Percentiles rank a stretch among this genome's conserved stretches.
Evolutionary conservation across 148 eudicot species (phyloP).

Genomic region (Heliosperma pusillum): DNA sequence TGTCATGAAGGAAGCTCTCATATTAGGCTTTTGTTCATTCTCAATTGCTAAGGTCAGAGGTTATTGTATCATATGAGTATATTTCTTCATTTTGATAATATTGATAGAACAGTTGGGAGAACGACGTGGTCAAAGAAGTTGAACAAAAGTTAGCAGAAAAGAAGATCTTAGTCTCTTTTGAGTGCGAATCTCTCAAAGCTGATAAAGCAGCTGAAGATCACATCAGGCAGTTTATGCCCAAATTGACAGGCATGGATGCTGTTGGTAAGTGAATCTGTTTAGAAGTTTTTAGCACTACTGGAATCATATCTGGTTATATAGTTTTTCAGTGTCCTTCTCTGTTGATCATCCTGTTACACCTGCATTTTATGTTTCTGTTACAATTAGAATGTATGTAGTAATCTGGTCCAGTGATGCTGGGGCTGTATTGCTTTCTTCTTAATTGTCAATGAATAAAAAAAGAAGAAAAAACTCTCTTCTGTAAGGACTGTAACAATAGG

Average conservation of each 20-base stretch:
- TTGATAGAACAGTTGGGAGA: conserved; percentile 67
- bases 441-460: neutral
- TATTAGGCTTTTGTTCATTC: conserved; percentile 1
- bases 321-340: neutral
- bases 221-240: conserved; percentile 82
- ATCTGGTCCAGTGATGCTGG: neutral
- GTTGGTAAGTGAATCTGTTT: conserved; percentile 54
- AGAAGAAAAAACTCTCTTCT: neutral
- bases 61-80: neutral
- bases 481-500: neutral
- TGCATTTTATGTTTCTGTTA: neutral
- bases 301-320: neutral
- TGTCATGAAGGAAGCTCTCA: neutral
- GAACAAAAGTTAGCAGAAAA: conserved; percentile 54
- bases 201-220: conserved; percentile 92
- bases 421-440: neutral
- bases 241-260: conserved; percentile 91
- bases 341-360: neutral
- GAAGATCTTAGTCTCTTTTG: conserved; percentile 62
- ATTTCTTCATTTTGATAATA: conserved; percentile 8
- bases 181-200: conserved; percentile 87
- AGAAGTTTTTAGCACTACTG: neutral
- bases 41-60: conserved; percentile 3
- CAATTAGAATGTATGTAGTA: neutral
- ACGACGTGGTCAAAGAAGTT: conserved; percentile 67